phyloP scores from a whole-genome alignment of 768 basidiomycete genomes.

The Hygrocybe punicea region DNA sequence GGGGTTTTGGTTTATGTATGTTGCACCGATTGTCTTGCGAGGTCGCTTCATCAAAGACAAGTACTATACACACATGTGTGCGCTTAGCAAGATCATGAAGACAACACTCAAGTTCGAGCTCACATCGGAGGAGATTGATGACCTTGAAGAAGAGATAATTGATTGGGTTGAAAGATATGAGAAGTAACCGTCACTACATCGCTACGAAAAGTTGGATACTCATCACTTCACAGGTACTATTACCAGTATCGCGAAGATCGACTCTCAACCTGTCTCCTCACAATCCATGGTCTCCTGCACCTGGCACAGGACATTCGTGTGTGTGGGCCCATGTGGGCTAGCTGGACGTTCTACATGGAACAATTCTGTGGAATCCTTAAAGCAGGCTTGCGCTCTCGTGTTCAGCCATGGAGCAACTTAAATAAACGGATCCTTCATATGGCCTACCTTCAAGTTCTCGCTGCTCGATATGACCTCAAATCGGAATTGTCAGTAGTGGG shows the following conservation, averaged over 20 bases:
- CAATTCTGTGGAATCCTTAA: slow-evolving; percentile 31
- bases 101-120: slow-evolving; percentile 33
- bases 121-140: slow-evolving; percentile 21
- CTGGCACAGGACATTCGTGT: slow-evolving; percentile 27
- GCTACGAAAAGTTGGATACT: slow-evolving; percentile 24
- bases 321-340: slow-evolving; percentile 33
- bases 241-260: slow-evolving; percentile 29
- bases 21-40: slow-evolving; percentile 38
- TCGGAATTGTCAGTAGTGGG: slow-evolving; percentile 11
- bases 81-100: slow-evolving; percentile 36
- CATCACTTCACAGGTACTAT: slow-evolving; percentile 24
- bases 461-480: slow-evolving; percentile 23
- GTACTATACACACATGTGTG: slow-evolving; percentile 39
- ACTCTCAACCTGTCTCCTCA: slow-evolving; percentile 29
- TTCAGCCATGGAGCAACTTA: slow-evolving; percentile 29
- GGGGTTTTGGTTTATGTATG: slow-evolving; percentile 38
- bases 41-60: slow-evolving; percentile 24
- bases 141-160: slow-evolving; percentile 25
- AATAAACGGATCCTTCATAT: slow-evolving; percentile 21
- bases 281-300: slow-evolving; percentile 36
- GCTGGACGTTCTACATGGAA: slow-evolving; percentile 39
- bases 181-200: slow-evolving; percentile 19
- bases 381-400: slow-evolving; percentile 15
- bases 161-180: slow-evolving; percentile 41
- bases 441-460: slow-evolving; percentile 27